Base-by-base conservation (phyloP, 2,329 filamentous ascomycete species). In the Claviceps capensis region DNA sequence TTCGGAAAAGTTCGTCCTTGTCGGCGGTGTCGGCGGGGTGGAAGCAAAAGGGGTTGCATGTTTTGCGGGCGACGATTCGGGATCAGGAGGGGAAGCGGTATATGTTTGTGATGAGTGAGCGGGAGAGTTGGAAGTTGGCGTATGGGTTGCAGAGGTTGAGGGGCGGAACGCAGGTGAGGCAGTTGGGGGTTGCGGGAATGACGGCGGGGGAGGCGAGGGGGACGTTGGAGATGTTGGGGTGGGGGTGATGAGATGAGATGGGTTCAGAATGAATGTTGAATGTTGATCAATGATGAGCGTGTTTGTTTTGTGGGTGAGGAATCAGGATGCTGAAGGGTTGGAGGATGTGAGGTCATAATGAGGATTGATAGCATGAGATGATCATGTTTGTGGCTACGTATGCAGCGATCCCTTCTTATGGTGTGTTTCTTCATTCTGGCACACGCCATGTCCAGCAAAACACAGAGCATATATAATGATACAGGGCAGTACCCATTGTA, bases 101-200 rank as follows among this genome's bases (percentile, higher is more conserved):
- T 60, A 64, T 85, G 38, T 85, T 85, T 61, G 73, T 85, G 9
- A 67, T 85, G 37, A 71, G 73, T 42, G 80, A 85, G 61, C 74
- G 79, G 55, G 82, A 86, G 63, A 75, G 75, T 30, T 85, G 82
- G 82, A 86, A 86, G 72, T 69, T 86, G 23, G 73, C 79, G 1
- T 69, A 77, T 38, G 81, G 79, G 2, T 62, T 86, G 58, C 78
- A 82, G 63, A 72, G 77, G 45, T 65, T 86, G 59, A 69, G 80
- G 50, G 74, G 74, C 51, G 81, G 82, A 5, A 76, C 75, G 3
- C 79, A 82, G 63, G 77, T 76, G 36, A 71, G 79, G 50, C 74
- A 78, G 53, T 68, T 85, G 46, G 78, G 77, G 5, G 74, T 85
- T 36, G 73, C 76, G 52, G 72, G 74, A 45, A 75, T 85, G 69